Base-by-base conservation (phyloP, 495 filamentous ascomycete species). In the Penicilliopsis zonata region DNA sequence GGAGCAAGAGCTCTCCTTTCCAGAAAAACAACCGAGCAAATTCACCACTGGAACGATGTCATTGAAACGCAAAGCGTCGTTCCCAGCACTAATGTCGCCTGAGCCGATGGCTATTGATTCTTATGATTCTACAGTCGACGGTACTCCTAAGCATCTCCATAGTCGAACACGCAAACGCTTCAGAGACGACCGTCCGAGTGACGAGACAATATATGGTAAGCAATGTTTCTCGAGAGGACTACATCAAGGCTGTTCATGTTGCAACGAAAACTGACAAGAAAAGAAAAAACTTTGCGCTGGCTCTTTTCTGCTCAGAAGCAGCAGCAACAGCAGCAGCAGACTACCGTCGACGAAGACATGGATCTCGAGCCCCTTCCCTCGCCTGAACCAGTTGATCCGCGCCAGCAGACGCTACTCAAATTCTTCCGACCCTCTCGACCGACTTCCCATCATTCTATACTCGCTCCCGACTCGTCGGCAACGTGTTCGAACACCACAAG, bases 151-250 rank as follows among this genome's bases (percentile, higher is more conserved):
- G 22, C 54, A 70, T 38, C 53, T 69, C 12, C 46, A 67, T 37
- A 66, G 62, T 33, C 63, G 67, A 5, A 71, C 67, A 18, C 53
- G 61, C 36, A 71, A 71, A 43, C 56, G 67, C n/a, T 63, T 63
- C 34, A 54, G 65, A 18, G 50, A 71, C 24, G 57, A 58, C 29
- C 61, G 67, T 26, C 67, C 67, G 0, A 53, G 58, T 15, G 63
- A 69, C 4, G 44, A 59, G 22, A 44, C 52, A 8, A 50, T 71
- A 21, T 64, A 69, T 45, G 55, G 64, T 69, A 30, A 47, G 58
- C 40, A 13, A 23, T 27, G 25, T 9, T 12, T 12, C 4, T 15
- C 31, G 9, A n/a, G n/a, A n/a, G n/a, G n/a, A n/a, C n/a, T 15
- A 12, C 15, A 20, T 20, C 20, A n/a, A 17, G 15, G 21, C 2